phyloP scores from a whole-genome alignment of 1,284 basidiomycete species.

The Apiotrichum gamsii region DNA sequence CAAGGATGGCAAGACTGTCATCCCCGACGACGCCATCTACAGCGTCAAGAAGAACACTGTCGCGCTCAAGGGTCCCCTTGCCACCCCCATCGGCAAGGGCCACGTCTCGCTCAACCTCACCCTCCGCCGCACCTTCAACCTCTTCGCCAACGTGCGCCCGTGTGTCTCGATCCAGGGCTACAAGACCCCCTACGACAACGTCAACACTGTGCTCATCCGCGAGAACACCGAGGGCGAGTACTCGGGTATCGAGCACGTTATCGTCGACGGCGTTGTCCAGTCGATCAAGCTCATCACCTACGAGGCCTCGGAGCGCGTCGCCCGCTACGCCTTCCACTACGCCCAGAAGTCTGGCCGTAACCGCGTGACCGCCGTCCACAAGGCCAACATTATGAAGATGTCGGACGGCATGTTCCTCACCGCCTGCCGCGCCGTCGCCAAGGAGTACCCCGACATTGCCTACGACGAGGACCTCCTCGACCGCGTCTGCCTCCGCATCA shows the following conservation, averaged over 20 bases:
- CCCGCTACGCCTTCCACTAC: slow-evolving; percentile 97
- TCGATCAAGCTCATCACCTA: slow-evolving; percentile 99
- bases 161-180: slow-evolving; percentile 93
- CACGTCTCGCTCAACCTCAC: slow-evolving; percentile 98
- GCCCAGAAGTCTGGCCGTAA: slow-evolving; percentile 79
- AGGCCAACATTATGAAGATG: slow-evolving; percentile 99
- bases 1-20: slow-evolving; percentile 92
- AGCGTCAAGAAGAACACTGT: slow-evolving; percentile 97
- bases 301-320: slow-evolving; percentile 97
- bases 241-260: slow-evolving; percentile 96
- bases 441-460: slow-evolving; percentile 84
- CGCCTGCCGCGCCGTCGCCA: slow-evolving; percentile 92
- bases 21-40: slow-evolving; percentile 84
- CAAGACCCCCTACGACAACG: slow-evolving; percentile 97
- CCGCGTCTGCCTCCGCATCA: slow-evolving; percentile 79
- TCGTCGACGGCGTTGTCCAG: slow-evolving; percentile 97
- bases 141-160: slow-evolving; percentile 97
- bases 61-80: slow-evolving; percentile 92
- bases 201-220: slow-evolving; percentile 96
- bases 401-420: slow-evolving; percentile 99
- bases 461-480: slow-evolving; percentile 99
- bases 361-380: slow-evolving; percentile 97
- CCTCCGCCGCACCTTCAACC: slow-evolving; percentile 90
- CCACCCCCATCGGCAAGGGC: slow-evolving; percentile 96
- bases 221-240: slow-evolving; percentile 99